Evolutionary conservation across 2,329 filamentous ascomycete species (phyloP).

Genomic region (Aaosphaeria arxii): DNA sequence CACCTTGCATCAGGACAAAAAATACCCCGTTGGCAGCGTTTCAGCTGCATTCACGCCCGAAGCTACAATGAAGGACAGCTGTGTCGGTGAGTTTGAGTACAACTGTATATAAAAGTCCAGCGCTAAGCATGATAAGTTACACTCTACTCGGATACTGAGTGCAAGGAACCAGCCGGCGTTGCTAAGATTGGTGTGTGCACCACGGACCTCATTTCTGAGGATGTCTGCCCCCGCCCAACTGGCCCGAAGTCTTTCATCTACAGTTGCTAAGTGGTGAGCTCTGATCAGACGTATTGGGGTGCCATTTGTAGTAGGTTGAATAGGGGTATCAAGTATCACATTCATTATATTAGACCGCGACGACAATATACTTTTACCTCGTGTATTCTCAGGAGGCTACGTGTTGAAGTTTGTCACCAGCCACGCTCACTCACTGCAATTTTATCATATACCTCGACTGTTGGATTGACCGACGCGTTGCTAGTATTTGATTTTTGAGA

Average conservation of each 20-base stretch:
- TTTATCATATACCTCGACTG: too few relatives aligned
- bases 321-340: too few relatives aligned
- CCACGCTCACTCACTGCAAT: too few relatives aligned
- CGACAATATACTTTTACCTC: too few relatives aligned
- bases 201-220: background rate
- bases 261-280: background rate
- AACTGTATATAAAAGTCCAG: background rate
- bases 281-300: too few relatives aligned
- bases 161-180: background rate
- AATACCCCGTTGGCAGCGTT: background rate
- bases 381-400: too few relatives aligned
- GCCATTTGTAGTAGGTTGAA: too few relatives aligned
- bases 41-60: background rate
- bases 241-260: background rate
- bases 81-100: background rate
- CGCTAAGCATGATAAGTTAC: background rate
- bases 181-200: background rate
- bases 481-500: too few relatives aligned
- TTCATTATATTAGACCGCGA: too few relatives aligned
- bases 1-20: background rate
- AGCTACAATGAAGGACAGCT: background rate
- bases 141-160: background rate
- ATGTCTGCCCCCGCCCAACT: background rate
- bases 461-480: too few relatives aligned
- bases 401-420: too few relatives aligned